Evolutionary conservation across 192 early-diverging fungal species (phyloP), one percentile per base, ranked within the genome.

Genomic region (Oehlia diaphana): DNA sequence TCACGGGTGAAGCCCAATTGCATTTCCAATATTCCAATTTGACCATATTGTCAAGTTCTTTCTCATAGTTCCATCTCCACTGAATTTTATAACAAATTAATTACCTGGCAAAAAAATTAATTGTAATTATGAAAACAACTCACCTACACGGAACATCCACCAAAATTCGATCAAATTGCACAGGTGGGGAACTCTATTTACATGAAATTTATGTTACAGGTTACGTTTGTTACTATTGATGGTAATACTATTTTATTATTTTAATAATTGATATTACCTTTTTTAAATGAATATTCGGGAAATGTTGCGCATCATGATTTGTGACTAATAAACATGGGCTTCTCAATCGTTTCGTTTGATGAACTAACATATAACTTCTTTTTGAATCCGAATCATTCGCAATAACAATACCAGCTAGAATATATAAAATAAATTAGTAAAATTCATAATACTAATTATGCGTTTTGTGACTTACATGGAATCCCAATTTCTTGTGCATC

Each of bases 131-230:
- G 14, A 14, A 14, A 19, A 61, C 58, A 74, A 33, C 49, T 58
- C 26, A 84, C 81, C 82, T 92, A 90, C 98, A 99, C 3, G 98
- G 98, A 16, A 99, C 98, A 85, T 99, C 98, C 74, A 92, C 93
- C 50, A 99, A 89, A 65, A 99, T 95, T 70, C 97, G 92, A 83
- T 99, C 98, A 89, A 99, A 99, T 81, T 94, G 93, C 74, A 97
- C 85, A 2, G 86, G 74, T 80, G 50, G 16, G 19, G 50, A 58
- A 58, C 0, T 16, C 50, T 58, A 21, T 16, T 58, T 4, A 58
- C 50, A 58, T 5, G 50, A 58, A 58, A 6, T 14, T 58, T 58
- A 58, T 58, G 16, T 16, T 13, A 58, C 3, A 58, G 4, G 3
- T 19, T 58, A 21, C 14, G 0, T 16, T 50, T 50, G 3, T 19